These are phyloP conservation scores for Ganoderma resinaceum DNA, from an alignment of 1,284 basidiomycete species.

Conservation along the genomic window DNA sequence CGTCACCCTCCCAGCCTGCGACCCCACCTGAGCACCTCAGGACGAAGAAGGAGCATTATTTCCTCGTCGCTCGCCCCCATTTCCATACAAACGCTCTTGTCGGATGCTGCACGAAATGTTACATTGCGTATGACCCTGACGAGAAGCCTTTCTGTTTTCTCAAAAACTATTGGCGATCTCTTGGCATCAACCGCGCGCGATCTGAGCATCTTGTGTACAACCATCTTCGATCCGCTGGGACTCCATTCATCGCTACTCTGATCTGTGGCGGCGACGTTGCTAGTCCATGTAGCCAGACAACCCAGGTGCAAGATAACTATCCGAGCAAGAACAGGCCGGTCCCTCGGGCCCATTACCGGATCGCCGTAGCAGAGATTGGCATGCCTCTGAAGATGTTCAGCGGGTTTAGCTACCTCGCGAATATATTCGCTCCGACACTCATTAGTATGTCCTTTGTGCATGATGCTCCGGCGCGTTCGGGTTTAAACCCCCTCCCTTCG, in stretches of 20 bases:
- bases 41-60: too few species aligned
- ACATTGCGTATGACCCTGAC: neutral
- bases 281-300: slow-evolving; percentile 8
- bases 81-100: too few species aligned
- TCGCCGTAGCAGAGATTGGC: slow-evolving; percentile 9
- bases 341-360: slow-evolving; percentile 12
- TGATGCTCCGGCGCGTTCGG: neutral
- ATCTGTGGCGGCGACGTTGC: too few species aligned
- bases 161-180: slow-evolving; percentile 21
- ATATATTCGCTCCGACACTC: neutral
- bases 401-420: neutral
- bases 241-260: slow-evolving; percentile 8
- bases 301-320: slow-evolving; percentile 3
- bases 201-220: slow-evolving; percentile 17
- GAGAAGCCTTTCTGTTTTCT: slow-evolving; percentile 1
- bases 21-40: too few species aligned
- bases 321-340: slow-evolving; percentile 2
- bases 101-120: slow-evolving; percentile 12
- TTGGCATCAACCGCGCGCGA: neutral
- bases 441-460: neutral
- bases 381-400: slow-evolving; percentile 6
- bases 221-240: neutral
- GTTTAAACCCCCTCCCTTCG: too few species aligned
- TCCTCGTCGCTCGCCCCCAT: too few species aligned
- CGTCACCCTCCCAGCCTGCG: too few species aligned